A percentile compares a stretch with the other conserved stretches of the same genome.
These are phyloP conservation scores for Xylaria sp. DNA, from an alignment of 2,329 filamentous ascomycete species.

Conservation along the genomic window DNA sequence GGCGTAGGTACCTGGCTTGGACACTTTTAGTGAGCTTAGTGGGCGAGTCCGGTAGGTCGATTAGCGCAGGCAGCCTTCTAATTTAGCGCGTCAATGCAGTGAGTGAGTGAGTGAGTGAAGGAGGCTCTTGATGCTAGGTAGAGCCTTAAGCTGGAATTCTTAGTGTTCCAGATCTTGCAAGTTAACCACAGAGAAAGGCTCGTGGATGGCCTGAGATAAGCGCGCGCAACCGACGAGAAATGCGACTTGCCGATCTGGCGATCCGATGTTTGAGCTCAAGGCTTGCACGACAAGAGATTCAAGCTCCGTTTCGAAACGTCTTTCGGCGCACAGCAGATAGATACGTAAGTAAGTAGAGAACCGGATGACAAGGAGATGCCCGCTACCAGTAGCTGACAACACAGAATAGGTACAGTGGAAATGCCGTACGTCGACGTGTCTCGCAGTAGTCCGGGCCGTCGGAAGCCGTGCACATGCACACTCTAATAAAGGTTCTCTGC, in stretches of 20 bases:
- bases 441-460: no score
- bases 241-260: slow-evolving; percentile 1
- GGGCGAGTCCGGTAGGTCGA: not conserved
- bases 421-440: no score
- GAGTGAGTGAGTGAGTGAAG: not conserved
- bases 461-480: not conserved
- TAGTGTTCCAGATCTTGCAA: no score
- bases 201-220: slow-evolving; percentile 2
- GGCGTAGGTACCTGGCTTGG: not conserved
- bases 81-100: slow-evolving; percentile 18
- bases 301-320: slow-evolving; percentile 23
- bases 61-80: not conserved
- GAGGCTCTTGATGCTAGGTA: no score
- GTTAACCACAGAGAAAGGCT: not conserved
- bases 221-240: slow-evolving; percentile 17
- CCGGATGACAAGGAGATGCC: slow-evolving; percentile 6
- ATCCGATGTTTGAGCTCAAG: no score
- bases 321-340: no score
- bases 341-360: no score
- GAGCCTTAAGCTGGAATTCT: no score
- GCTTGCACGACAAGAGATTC: slow-evolving; percentile 3
- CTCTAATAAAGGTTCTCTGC: slow-evolving; percentile 7
- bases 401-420: no score
- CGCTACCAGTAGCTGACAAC: slow-evolving; percentile 6
- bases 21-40: not conserved